A percentile compares a stretch with the other conserved stretches of the same genome.
phyloP scores from a whole-genome alignment of 768 basidiomycete species.

The Leccinum subtestaceum region DNA sequence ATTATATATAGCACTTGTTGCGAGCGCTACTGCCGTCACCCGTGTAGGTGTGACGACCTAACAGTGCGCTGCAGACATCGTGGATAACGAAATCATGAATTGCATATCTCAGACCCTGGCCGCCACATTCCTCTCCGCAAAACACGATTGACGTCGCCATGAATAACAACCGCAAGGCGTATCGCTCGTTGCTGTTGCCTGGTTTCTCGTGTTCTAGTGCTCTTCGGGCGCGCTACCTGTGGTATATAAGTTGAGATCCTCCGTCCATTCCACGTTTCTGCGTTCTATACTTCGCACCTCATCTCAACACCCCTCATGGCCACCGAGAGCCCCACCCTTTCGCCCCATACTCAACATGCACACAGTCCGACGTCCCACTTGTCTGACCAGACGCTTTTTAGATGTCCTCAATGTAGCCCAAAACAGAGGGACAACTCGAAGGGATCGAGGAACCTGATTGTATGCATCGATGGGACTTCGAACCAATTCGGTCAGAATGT shows the following conservation, averaged over 20 bases:
- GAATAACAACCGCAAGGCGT: slow-evolving; percentile 1
- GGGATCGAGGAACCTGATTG: slow-evolving; percentile 17
- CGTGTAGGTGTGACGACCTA: neutral
- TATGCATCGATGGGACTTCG: neutral
- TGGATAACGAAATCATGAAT: slow-evolving; percentile 8
- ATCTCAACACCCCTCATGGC: neutral
- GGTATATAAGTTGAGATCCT: neutral
- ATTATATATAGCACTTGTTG: neutral
- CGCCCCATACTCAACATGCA: neutral
- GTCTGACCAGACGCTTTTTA: neutral
- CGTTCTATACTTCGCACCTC: neutral
- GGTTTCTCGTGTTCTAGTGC: neutral
- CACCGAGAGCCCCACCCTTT: neutral
- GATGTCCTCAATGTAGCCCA: slow-evolving; percentile 15
- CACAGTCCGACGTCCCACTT: neutral
- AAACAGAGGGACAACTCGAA: slow-evolving; percentile 3
- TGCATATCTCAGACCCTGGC: slow-evolving; percentile 3
- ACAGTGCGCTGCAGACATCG: neutral
- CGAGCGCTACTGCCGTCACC: neutral
- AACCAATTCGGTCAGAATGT: neutral
- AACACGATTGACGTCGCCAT: neutral
- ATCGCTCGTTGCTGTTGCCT: neutral
- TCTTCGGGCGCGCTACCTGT: slow-evolving; percentile 7
- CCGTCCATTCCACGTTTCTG: neutral
- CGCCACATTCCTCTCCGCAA: slow-evolving; percentile 5